Conservation (phyloP, 495 filamentous ascomycete genomes). For the Alectoria sarmentosa region DNA sequence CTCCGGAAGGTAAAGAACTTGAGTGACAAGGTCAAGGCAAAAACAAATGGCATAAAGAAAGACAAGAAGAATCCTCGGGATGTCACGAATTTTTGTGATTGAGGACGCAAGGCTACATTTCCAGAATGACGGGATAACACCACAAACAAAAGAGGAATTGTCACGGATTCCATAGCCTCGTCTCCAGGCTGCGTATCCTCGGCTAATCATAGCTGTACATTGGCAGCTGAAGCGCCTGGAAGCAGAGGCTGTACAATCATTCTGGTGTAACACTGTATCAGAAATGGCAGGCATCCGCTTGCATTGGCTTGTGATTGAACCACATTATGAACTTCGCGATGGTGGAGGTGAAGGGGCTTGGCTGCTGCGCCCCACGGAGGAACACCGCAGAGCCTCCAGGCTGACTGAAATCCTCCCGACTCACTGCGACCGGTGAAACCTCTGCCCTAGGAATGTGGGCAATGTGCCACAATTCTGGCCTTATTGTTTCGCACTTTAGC, state of each 20-base stretch:
- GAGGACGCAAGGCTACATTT: slow-evolving; percentile 2
- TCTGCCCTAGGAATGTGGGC: not conserved
- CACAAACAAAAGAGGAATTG: not conserved
- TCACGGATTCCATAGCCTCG: slow-evolving; percentile 1
- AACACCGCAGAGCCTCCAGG: slow-evolving; percentile 1
- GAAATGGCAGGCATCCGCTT: not conserved
- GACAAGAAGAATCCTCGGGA: not conserved
- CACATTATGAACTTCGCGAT: too few relatives aligned
- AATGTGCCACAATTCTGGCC: not conserved
- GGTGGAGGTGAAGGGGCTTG: not conserved
- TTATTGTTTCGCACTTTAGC: not conserved
- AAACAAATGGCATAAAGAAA: not conserved
- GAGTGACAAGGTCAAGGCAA: not conserved
- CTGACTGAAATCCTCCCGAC: slow-evolving; percentile 1
- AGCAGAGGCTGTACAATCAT: not conserved
- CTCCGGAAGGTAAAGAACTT: not conserved
- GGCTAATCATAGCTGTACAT: not conserved
- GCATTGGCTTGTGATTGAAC: not conserved
- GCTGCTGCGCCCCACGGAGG: slow-evolving; percentile 1
- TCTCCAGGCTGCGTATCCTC: not conserved
- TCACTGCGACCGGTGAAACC: not conserved
- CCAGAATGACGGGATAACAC: not conserved
- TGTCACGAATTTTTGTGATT: not conserved
- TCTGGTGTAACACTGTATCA: not conserved
- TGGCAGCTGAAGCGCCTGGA: not conserved